Evolutionary conservation across 305 asterid genomes (phyloP).

Genomic region (Rubia tinctorum): DNA sequence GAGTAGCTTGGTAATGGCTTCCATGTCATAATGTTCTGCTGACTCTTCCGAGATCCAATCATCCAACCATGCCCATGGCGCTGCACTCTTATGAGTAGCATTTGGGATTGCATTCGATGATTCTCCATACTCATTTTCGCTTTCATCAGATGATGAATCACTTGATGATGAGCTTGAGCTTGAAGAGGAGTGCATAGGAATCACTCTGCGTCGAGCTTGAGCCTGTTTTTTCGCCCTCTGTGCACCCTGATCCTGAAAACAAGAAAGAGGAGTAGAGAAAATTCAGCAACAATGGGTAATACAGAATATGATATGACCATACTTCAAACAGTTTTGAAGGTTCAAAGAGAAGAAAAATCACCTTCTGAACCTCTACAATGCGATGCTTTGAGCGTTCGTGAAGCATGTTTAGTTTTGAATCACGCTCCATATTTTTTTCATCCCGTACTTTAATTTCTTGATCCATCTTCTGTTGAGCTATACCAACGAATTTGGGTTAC

Average conservation of each 20-base stretch:
- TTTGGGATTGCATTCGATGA: background rate
- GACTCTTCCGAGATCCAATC: background rate
- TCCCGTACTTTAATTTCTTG: slow-evolving; percentile 87
- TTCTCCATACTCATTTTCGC: background rate
- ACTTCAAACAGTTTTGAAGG: background rate
- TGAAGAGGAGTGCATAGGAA: background rate
- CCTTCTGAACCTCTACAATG: slow-evolving; percentile 95
- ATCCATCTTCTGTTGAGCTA: slow-evolving; percentile 92
- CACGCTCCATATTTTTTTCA: slow-evolving; percentile 83
- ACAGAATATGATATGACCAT: background rate
- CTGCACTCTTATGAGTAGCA: too few relatives aligned
- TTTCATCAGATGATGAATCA: background rate
- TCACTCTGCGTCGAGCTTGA: too few relatives aligned
- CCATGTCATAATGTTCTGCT: background rate
- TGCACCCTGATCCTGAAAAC: background rate
- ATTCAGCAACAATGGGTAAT: background rate
- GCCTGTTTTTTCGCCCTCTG: background rate
- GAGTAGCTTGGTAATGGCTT: background rate
- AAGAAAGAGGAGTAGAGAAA: background rate
- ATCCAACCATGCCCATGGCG: background rate
- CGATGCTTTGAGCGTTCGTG: slow-evolving; percentile 99
- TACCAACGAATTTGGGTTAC: slow-evolving; percentile 32
- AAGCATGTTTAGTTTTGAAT: slow-evolving; percentile 83
- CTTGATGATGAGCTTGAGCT: background rate
- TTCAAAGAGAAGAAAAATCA: slow-evolving; percentile 19